Evolutionary conservation across 2,329 filamentous ascomycete genomes (phyloP).

Genomic region (Ceratocystis alfenasii): DNA sequence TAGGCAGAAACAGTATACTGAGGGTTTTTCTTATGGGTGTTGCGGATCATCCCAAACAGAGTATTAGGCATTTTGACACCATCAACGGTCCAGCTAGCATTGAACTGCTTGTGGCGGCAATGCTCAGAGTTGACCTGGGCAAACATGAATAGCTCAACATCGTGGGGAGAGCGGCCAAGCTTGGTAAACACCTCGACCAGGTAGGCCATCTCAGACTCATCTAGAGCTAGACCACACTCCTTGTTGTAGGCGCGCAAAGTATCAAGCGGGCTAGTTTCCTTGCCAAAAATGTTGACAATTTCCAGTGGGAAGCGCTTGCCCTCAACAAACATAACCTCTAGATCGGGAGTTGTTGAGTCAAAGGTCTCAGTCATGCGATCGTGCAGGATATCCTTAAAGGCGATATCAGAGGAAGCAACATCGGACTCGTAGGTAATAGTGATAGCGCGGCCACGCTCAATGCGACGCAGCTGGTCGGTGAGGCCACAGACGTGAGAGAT

Average conservation of each 20-base stretch:
- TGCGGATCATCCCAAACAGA: conserved; percentile 91
- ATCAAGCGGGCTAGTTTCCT: conserved; percentile 52
- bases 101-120: conserved; percentile 79
- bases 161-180: conserved; percentile 49
- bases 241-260: conserved; percentile 75
- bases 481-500: conserved; percentile 88
- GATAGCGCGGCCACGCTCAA: conserved; percentile 77
- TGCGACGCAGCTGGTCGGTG: conserved; percentile 55
- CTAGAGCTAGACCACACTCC: conserved; percentile 71
- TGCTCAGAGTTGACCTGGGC: conserved; percentile 98
- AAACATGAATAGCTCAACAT: conserved; percentile 98
- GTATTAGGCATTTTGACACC: conserved; percentile 66
- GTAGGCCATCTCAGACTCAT: conserved; percentile 83
- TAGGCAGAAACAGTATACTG: conserved; percentile 87
- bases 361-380: conserved; percentile 95
- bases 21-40: conserved; percentile 76
- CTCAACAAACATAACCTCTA: conserved; percentile 69
- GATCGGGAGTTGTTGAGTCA: conserved; percentile 51
- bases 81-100: conserved; percentile 91
- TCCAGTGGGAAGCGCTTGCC: conserved; percentile 50
- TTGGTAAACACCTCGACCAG: conserved; percentile 52
- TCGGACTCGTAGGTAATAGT: conserved; percentile 48
- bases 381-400: conserved; percentile 60
- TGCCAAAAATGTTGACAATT: conserved; percentile 61
- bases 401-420: conserved; percentile 32